Evolutionary conservation across 495 filamentous ascomycete species (phyloP), one percentile per base, ranked within the genome.

Genomic region (Cudoniella acicularis): DNA sequence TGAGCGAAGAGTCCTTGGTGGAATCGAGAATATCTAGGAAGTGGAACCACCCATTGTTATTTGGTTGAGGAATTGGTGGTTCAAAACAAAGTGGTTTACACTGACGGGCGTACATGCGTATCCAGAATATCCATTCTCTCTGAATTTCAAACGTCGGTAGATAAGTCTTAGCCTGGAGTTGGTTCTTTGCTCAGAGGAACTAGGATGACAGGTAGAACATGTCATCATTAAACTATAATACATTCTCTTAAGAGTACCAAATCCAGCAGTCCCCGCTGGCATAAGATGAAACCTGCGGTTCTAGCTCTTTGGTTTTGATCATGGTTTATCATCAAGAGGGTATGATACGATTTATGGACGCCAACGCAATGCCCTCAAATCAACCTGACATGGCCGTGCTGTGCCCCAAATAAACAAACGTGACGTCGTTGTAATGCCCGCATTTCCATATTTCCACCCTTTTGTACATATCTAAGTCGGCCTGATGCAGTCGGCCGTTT

Each of bases 301-400:
- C 52, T 52, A 49, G 22, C 46, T 26, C 47, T 46, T 52, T 23
- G 22, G 23, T 23, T 17, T 56, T 45, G 30, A 20, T 36, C 13
- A 51, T 45, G 52, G 25, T 49, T 6, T 57, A 43, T 21, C 57
- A 59, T 65, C 27, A 25, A 59, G 48, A 26, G 53, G 58, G 63
- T 65, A 65, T 65, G 63, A 52, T 56, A 41, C 26, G 56, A 57
- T 52, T n/a, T n/a, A 56, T 50, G 13, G 50, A 66, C 64, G 64
- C 64, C 64, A 26, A 47, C 52, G 60, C 64, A 26, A 64, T 65
- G 63, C 63, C 54, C 55, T 21, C 30, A 50, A 62, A 54, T 17
- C 59, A 46, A 47, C 10, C 21, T 21, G 21, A 45, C 17, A 16
- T 25, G 23, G 13, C 50, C 50, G 13, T 23, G 27, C 17, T 22